A percentile compares a stretch with the other conserved stretches of the same genome.
phyloP scores from a whole-genome alignment of 2,329 filamentous ascomycete species.

The Ophiostoma fasciatum region DNA sequence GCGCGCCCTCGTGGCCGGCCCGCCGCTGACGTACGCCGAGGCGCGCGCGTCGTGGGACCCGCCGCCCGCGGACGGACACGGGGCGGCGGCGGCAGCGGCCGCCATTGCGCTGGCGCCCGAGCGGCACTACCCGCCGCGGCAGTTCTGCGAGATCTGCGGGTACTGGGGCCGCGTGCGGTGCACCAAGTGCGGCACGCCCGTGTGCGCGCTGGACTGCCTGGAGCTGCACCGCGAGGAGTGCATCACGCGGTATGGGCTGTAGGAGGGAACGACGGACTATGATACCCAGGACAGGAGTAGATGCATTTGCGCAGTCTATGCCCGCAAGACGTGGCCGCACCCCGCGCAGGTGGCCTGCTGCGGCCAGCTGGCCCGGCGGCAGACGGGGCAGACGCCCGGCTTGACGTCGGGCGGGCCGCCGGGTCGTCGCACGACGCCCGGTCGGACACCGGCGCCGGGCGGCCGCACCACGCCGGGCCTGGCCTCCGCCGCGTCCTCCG shows the following conservation, averaged over 20 bases:
- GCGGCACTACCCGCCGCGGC: conserved; percentile 41
- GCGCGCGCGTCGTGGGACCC: conserved; percentile 8
- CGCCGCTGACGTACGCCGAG: conserved; percentile 56
- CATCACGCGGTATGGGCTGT: conserved; percentile 46
- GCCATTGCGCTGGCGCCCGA: conserved; percentile 24
- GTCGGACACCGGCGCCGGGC: no score
- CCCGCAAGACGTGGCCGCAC: conserved; percentile 55
- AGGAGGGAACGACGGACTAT: conserved; percentile 4
- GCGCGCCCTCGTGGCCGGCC: conserved; percentile 44
- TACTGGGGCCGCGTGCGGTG: conserved; percentile 69
- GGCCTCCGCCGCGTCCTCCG: no score
- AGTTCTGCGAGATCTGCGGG: conserved; percentile 67
- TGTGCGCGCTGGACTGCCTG: conserved; percentile 65
- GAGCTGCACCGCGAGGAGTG: conserved; percentile 58
- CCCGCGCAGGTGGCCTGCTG: conserved; percentile 45
- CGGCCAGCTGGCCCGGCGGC: conserved; percentile 49
- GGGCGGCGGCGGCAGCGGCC: not conserved
- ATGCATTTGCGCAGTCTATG: no score
- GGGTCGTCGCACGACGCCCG: no score
- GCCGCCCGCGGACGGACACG: no score
- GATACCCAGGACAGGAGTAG: no score
- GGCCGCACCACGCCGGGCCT: no score
- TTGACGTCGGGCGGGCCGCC: no score
- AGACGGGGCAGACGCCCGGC: conserved; percentile 43
- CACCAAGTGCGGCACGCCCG: conserved; percentile 60